Base-by-base conservation (phyloP, 2,329 filamentous ascomycete genomes). In the Calonectria honghensis region DNA sequence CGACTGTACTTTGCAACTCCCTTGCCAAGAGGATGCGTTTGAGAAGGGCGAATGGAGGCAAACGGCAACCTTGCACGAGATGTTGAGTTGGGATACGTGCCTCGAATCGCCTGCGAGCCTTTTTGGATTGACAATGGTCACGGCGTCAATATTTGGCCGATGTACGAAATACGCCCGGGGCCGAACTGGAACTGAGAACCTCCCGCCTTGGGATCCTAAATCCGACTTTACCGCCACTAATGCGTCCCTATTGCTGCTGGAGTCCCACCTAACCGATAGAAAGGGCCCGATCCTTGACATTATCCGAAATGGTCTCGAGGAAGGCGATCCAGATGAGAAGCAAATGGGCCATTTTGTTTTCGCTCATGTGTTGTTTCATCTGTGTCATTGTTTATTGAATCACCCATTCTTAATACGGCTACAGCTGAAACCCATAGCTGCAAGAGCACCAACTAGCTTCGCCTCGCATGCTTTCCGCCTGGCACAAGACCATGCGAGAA, bases 351-450 rank as follows among this genome's bases (percentile, higher is more conserved):
- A 72, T 27, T 48, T 76, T 24, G 68, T 78, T 18, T 76, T 78
- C 13, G 64, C 77, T 1, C 76, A 73, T 37, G 68, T 52, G 0
- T 51, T 78, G 4, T 77, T 77, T 31, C 71, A 78, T 51, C 68
- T 78, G 32, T 77, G 74, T 24, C 73, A 78, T n/a, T 90, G 88
- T 74, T 84, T 90, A 0, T 81, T 90, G 4, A 90, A 90, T 59
- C 89, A 90, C 73, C 89, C 89, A 0, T 84, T 90, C 10, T 79
- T 90, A 1, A 79, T 90, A 4, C 89, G 88, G 0, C 80, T 89
- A 14, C 85, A 87, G 41, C 82, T 90, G 5, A 50, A 52, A 4
- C 71, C 70, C 6, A 52, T 75, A 29, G 59, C 64, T 5, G 51
- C 64, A 4, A 71, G 67, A 24, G 73, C 72, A 4, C 70, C 75